Evolutionary conservation across 129 eudicot species (phyloP).

Genomic region (Pulicaria dysenterica): DNA sequence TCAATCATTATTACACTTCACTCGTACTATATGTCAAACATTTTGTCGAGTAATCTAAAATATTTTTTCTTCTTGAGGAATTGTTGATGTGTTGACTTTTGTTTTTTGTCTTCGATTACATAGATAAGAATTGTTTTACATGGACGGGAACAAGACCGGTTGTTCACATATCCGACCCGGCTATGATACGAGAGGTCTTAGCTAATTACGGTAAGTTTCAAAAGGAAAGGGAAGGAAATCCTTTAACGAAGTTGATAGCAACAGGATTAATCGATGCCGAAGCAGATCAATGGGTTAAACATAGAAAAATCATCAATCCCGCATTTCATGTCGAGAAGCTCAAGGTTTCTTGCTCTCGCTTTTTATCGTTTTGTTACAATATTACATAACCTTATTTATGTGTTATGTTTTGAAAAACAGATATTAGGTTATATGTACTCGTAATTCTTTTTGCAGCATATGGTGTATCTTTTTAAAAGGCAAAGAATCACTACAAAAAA

Average conservation of each 20-base stretch:
- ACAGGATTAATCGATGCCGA: neutral
- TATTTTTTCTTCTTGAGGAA: neutral
- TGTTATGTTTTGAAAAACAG: neutral
- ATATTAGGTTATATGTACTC: neutral
- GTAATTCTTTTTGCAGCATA: slow-evolving; percentile 28
- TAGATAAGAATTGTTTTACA: slow-evolving; percentile 26
- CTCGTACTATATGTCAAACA: no score
- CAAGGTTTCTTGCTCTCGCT: slow-evolving; percentile 14
- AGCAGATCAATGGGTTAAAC: slow-evolving; percentile 26
- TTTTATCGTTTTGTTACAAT: neutral
- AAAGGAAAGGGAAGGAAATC: slow-evolving; percentile 27
- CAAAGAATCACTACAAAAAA: no score
- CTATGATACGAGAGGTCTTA: slow-evolving; percentile 23
- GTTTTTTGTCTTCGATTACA: neutral
- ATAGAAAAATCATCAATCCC: slow-evolving; percentile 37
- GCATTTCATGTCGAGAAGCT: slow-evolving; percentile 37
- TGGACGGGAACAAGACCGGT: slow-evolving; percentile 31
- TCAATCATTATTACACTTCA: no score
- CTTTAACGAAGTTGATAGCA: slow-evolving; percentile 19
- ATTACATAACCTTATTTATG: neutral
- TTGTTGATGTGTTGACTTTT: neutral
- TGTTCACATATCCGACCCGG: slow-evolving; percentile 26
- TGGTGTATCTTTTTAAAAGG: neutral
- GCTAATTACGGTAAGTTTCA: slow-evolving; percentile 12
- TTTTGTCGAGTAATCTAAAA: no score